Evolutionary conservation across 768 basidiomycete genomes (phyloP), one percentile per base, ranked within the genome.

Genomic region (Galerina sulciceps): DNA sequence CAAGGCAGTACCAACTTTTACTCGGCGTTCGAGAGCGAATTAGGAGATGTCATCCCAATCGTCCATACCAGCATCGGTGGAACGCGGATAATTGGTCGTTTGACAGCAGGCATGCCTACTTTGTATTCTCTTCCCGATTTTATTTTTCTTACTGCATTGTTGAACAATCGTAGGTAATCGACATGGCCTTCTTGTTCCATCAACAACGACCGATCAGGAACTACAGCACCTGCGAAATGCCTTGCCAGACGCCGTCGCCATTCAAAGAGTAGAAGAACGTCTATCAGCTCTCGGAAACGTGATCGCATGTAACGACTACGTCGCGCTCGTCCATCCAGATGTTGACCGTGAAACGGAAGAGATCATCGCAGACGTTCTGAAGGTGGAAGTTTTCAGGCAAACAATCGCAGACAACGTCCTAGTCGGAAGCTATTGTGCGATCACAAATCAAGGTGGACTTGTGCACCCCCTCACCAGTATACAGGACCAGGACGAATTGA

Each of bases 311-410:
- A 99, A 99, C 75, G 97, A 99, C 78, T 92, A 99, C 69, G 96
- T 99, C 65, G 97, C 97, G 8, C 89, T 99, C 66, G 97, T 99
- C 22, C 97, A 99, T 73, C 97, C 97, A 8, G 97, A 99, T 65
- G 79, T 99, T 59, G 97, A 99, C 77, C 87, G 97, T 61, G 97
- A 99, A 76, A 99, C 97, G 20, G 97, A 99, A 71, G 97, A 99
- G 76, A 99, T 99, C 78, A 98, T 99, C 75, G 97, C 97, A 26
- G 97, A 99, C 73, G 94, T 97, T 17, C 85, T 99, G 65, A 99
- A 99, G 75, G 97, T 99, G 61, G 97, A 99, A 73, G 97, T 99
- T 4, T 99, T 99, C 80, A 83, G 97, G 47, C 97, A 99, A 75
- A 99, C 95, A 10, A 82, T 99, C 64, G 97, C 97, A 11, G 90